These are phyloP conservation scores for Globisporangium alternatum DNA, from an alignment of 352 stramenopile genomes.

Conservation along the genomic window DNA sequence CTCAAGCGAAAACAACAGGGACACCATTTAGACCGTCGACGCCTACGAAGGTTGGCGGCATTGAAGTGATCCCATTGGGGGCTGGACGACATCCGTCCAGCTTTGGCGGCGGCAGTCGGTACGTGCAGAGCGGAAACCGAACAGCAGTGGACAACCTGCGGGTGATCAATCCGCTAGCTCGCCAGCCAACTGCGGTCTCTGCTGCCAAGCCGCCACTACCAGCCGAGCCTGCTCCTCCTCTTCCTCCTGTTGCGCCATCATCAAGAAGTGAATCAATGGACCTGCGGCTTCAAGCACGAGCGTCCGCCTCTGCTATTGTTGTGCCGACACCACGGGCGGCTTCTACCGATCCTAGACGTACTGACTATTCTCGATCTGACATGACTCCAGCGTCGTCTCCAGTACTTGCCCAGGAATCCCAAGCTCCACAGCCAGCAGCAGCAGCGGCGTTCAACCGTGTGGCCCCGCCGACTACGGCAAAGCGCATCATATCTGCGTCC, in stretches of 20 bases:
- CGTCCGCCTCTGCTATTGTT: not conserved
- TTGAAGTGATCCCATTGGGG: conserved; percentile 55
- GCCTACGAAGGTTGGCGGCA: conserved; percentile 17
- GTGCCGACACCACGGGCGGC: not conserved
- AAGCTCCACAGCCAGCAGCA: not conserved
- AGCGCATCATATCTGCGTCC: conserved; percentile 15
- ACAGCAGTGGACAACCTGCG: conserved; percentile 19
- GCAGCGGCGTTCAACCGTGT: not conserved
- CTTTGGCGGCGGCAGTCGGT: conserved; percentile 42
- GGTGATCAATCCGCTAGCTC: conserved; percentile 14
- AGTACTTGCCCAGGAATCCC: not conserved
- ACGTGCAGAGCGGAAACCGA: conserved; percentile 69
- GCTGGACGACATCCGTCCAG: conserved; percentile 22
- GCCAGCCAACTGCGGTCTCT: conserved; percentile 7
- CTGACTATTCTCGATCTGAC: conserved; percentile 5
- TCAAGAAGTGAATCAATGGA: not conserved
- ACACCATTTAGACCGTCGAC: not conserved
- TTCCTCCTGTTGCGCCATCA: not conserved
- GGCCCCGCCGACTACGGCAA: not conserved
- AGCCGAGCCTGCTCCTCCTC: not conserved
- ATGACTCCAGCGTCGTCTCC: conserved; percentile 8
- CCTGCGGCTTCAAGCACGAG: conserved; percentile 2
- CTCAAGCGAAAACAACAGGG: not conserved
- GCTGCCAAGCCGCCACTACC: conserved; percentile 1
- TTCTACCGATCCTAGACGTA: conserved; percentile 1